Conservation (phyloP, 1,284 basidiomycete species). For the Heliocybe sulcata region DNA sequence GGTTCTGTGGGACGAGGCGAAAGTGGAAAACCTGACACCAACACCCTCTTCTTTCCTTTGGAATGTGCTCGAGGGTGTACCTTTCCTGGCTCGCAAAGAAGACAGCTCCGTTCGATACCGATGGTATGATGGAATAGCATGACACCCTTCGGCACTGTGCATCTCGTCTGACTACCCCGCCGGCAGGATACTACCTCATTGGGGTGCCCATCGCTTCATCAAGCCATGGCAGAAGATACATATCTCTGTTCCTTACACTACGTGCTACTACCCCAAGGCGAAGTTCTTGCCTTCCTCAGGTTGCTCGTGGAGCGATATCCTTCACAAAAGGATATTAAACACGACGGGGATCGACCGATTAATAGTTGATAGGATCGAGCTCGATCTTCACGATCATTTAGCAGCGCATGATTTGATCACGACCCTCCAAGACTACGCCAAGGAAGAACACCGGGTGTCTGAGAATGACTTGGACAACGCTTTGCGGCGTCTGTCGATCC, state of each 20-base stretch:
- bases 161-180: background rate
- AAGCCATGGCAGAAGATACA: background rate
- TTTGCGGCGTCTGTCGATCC: no score
- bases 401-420: background rate
- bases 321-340: background rate
- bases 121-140: no score
- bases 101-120: background rate
- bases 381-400: background rate
- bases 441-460: no score
- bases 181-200: background rate
- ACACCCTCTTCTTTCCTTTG: background rate
- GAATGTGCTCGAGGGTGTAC: background rate
- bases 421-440: no score
- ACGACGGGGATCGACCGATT: background rate
- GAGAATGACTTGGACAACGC: no score
- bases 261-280: background rate
- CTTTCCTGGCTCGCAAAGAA: background rate
- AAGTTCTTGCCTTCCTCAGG: background rate
- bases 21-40: background rate
- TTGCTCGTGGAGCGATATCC: background rate
- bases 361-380: background rate
- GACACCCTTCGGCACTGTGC: background rate
- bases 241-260: background rate
- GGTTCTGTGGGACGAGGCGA: background rate
- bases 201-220: background rate